A percentile compares a stretch with the other conserved stretches of the same genome.
Evolutionary conservation across 2,329 filamentous ascomycete species (phyloP).

Genomic region (Alternaria metachromatica): DNA sequence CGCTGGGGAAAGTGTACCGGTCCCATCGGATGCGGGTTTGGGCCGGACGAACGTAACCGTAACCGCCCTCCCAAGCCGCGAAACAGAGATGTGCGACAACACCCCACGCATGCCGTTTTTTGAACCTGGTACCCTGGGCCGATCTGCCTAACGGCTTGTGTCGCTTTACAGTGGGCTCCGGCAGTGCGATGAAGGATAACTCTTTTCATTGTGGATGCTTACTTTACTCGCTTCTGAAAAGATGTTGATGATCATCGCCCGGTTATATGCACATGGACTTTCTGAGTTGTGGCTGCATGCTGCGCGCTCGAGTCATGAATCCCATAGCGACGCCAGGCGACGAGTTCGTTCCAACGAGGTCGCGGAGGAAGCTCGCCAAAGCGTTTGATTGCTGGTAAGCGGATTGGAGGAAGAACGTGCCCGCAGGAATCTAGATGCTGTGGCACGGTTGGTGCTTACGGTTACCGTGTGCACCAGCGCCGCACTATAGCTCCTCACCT

Average conservation of each 20-base stretch:
- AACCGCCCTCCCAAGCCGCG: not conserved
- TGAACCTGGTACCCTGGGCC: conserved; percentile 15
- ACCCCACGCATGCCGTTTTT: conserved; percentile 9
- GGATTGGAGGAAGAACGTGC: conserved; percentile 29
- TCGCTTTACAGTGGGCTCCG: not conserved
- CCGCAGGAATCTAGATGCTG: conserved; percentile 8
- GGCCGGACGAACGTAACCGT: conserved; percentile 4
- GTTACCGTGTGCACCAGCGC: not conserved
- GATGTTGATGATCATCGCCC: conserved; percentile 9
- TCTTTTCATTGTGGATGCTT: not conserved
- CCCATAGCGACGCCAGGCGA: not conserved
- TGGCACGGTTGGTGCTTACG: conserved; percentile 8
- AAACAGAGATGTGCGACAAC: not conserved
- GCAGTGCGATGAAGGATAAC: not conserved
- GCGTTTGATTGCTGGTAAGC: conserved; percentile 6
- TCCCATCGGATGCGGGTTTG: not conserved
- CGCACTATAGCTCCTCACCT: conserved; percentile 12
- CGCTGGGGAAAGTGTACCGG: conserved; percentile 10
- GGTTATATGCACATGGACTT: conserved; percentile 22
- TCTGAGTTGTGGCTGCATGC: conserved; percentile 24
- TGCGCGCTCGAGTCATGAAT: conserved; percentile 1
- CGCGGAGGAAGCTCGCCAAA: conserved; percentile 6
- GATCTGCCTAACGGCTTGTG: conserved; percentile 13
- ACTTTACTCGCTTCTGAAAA: not conserved
- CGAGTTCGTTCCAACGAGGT: conserved; percentile 1